These are phyloP conservation scores for Kodamaea kaohsiungensis DNA, from an alignment of 805 yeast genomes.

Conservation along the genomic window DNA sequence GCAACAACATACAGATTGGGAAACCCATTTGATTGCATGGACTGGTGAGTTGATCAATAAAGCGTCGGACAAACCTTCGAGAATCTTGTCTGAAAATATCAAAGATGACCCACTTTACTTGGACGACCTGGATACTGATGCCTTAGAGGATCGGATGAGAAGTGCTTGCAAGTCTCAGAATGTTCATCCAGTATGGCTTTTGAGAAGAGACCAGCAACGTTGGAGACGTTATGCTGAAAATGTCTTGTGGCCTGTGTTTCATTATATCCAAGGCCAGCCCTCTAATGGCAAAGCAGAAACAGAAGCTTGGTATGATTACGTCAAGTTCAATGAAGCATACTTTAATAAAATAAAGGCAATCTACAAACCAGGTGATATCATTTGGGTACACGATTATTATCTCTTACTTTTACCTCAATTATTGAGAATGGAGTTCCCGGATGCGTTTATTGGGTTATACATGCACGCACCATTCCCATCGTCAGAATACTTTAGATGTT, in stretches of 20 bases:
- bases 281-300: slow-evolving; percentile 69
- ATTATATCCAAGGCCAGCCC: slow-evolving; percentile 81
- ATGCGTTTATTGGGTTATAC: slow-evolving; percentile 74
- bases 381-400: slow-evolving; percentile 93
- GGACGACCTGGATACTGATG: slow-evolving; percentile 53
- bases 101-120: slow-evolving; percentile 61
- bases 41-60: slow-evolving; percentile 75
- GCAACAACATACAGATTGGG: slow-evolving; percentile 73
- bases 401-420: slow-evolving; percentile 79
- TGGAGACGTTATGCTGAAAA: slow-evolving; percentile 93
- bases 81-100: slow-evolving; percentile 20
- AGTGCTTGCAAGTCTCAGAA: slow-evolving; percentile 47
- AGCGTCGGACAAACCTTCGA: slow-evolving; percentile 18
- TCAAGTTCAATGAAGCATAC: slow-evolving; percentile 85
- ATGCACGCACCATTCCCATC: slow-evolving; percentile 94
- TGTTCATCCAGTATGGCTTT: slow-evolving; percentile 87
- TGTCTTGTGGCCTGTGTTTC: slow-evolving; percentile 92
- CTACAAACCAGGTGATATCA: slow-evolving; percentile 85
- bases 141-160: slow-evolving; percentile 49
- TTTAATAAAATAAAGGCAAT: slow-evolving; percentile 72
- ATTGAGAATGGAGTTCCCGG: slow-evolving; percentile 72
- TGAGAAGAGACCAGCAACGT: slow-evolving; percentile 72
- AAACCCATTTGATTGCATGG: slow-evolving; percentile 89
- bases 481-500: slow-evolving; percentile 87
- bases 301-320: slow-evolving; percentile 83